Evolutionary conservation across 1,284 basidiomycete genomes (phyloP).

Genomic region (Pisolithus thermaeus): DNA sequence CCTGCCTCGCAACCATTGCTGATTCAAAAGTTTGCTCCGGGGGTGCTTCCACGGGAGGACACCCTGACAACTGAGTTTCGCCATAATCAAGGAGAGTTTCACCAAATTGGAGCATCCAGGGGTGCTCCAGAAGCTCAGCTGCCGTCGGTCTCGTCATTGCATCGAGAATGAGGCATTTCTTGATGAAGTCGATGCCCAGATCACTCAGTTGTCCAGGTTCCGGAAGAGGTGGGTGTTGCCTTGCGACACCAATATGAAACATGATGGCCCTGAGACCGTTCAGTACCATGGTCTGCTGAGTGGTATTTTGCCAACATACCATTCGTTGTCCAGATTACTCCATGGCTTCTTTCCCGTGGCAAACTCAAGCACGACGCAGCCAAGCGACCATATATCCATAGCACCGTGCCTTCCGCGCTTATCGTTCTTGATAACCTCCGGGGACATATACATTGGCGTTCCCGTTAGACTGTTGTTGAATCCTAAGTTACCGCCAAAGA

Average conservation of each 20-base stretch:
- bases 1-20: slow-evolving; percentile 50
- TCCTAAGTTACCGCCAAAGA: slow-evolving; percentile 38
- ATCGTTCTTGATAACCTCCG: slow-evolving; percentile 95
- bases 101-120: slow-evolving; percentile 85
- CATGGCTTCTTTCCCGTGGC: slow-evolving; percentile 96
- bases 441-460: slow-evolving; percentile 99
- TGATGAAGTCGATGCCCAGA: slow-evolving; percentile 91
- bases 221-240: slow-evolving; percentile 93
- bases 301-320: slow-evolving; percentile 47
- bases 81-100: slow-evolving; percentile 63
- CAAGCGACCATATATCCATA: slow-evolving; percentile 97
- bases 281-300: slow-evolving; percentile 1
- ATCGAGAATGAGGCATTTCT: slow-evolving; percentile 88
- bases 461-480: slow-evolving; percentile 83
- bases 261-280: slow-evolving; percentile 75
- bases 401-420: slow-evolving; percentile 86
- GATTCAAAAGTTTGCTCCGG: slow-evolving; percentile 43
- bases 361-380: slow-evolving; percentile 95
- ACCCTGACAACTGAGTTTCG: slow-evolving; percentile 53
- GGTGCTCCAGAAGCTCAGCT: slow-evolving; percentile 79
- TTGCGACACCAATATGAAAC: slow-evolving; percentile 98
- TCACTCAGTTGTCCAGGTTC: slow-evolving; percentile 87
- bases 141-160: slow-evolving; percentile 83
- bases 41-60: slow-evolving; percentile 42
- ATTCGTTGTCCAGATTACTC: slow-evolving; percentile 99